Evolutionary conservation across 2,329 filamentous ascomycete genomes (phyloP), one percentile per base, ranked within the genome.

Genomic region (Fusarium phyllophilum): DNA sequence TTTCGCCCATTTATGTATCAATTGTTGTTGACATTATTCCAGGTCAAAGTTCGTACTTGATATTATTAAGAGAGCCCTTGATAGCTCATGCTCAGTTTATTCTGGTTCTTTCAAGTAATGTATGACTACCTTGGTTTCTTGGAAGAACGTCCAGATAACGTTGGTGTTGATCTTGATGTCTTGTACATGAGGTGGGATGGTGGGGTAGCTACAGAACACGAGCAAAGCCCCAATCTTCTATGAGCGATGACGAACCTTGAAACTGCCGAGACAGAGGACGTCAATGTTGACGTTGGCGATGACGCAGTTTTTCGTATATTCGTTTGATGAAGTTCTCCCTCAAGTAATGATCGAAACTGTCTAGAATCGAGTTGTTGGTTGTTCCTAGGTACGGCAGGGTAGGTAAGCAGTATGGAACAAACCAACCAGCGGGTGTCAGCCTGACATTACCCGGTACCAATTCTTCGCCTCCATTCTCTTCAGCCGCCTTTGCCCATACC

Each of bases 161-260:
- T 39, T 54, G 29, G 33, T 29, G 22, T 33, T 64, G 59, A 57
- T 33, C n/a, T 55, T 13, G 45, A 56, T 57, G 36, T 62, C 39
- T 31, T 31, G 24, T 38, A 46, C 31, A 42, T 38, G 48, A 55
- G 48, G 59, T 38, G 36, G 62, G 60, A 44, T 55, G 41, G 63
- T 64, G 63, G 63, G 48, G 58, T 39, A 49, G 44, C 44, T 45
- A 39, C 56, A 62, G 55, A 42, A 65, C 62, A 62, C 57, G 57
- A 65, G 62, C 57, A 62, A 65, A 62, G 57, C 46, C 62, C 33
- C 46, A 29, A 51, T 29, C 41, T 36, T 24, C 14, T 36, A 26
- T 24, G 29, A 20, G 26, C 36, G n/a, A 65, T 63, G 46, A 65
- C 39, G 57, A 65, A 45, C 46, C 17, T 46, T 60, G 39, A 29